Conservation (phyloP, 2,329 filamentous ascomycete genomes). For the Cytospora chrysosperma region DNA sequence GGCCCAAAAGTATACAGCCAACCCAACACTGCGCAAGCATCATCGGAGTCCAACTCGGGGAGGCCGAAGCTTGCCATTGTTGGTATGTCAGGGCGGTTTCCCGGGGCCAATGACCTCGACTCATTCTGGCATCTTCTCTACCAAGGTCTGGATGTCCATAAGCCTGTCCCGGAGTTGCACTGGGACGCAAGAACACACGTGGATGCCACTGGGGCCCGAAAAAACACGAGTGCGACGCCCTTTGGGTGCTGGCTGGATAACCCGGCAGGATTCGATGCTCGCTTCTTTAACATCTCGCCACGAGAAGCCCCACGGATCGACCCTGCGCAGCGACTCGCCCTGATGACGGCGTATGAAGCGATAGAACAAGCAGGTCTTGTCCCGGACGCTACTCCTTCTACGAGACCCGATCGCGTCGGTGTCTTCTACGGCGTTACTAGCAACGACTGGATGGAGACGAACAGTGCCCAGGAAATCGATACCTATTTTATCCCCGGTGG, state of each 20-base stretch:
- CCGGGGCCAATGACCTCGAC: background rate
- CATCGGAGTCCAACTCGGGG: background rate
- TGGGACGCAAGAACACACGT: conserved; percentile 25
- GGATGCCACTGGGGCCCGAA: conserved; percentile 24
- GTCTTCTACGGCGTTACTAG: conserved; percentile 65
- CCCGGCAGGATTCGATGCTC: conserved; percentile 13
- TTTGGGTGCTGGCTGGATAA: conserved; percentile 14
- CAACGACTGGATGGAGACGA: conserved; percentile 56
- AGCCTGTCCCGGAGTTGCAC: background rate
- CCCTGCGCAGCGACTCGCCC: conserved; percentile 14
- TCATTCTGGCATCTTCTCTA: conserved; percentile 6
- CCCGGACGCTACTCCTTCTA: conserved; percentile 26
- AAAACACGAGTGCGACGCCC: conserved; percentile 65
- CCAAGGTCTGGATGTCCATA: conserved; percentile 30
- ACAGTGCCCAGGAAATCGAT: conserved; percentile 42
- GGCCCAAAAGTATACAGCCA: background rate
- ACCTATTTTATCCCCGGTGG: conserved; percentile 31
- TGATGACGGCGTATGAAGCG: conserved; percentile 20
- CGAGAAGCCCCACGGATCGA: conserved; percentile 19
- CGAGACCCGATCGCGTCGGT: conserved; percentile 53
- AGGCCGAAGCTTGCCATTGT: background rate
- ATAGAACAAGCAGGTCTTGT: conserved; percentile 46
- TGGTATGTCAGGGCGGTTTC: background rate
- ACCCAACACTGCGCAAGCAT: no score
- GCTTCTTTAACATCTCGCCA: conserved; percentile 22